phyloP scores from a whole-genome alignment of 2,329 filamentous ascomycete genomes.

The Xylariaceae sp. region DNA sequence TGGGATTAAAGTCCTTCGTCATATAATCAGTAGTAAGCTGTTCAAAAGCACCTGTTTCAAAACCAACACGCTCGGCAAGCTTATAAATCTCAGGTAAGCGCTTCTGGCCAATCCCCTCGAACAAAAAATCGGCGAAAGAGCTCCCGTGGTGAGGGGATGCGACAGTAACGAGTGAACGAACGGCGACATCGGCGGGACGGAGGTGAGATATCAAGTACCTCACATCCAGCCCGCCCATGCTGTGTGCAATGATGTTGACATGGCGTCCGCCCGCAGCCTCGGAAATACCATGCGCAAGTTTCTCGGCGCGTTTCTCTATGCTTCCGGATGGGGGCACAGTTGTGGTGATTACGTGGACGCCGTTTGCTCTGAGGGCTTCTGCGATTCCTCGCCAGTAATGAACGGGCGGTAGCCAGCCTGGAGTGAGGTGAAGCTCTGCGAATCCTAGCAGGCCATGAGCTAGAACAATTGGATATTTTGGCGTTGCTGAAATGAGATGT shows the following conservation, averaged over 20 bases:
- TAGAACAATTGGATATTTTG: constrained; percentile 57
- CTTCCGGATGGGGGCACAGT: constrained; percentile 55
- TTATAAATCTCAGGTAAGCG: constrained; percentile 51
- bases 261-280: constrained; percentile 42
- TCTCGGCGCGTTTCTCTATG: constrained; percentile 55
- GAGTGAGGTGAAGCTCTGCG: constrained; percentile 48
- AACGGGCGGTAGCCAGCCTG: constrained; percentile 47
- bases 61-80: constrained; percentile 44
- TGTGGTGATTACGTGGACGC: constrained; percentile 53
- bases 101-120: constrained; percentile 41
- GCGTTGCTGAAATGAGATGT: constrained; percentile 38
- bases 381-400: constrained; percentile 62
- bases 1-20: constrained; percentile 53
- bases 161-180: constrained; percentile 49
- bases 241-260: constrained; percentile 73
- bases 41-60: constrained; percentile 55
- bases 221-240: constrained; percentile 61
- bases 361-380: constrained; percentile 49
- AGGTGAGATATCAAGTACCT: constrained; percentile 59
- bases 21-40: constrained; percentile 58
- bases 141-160: constrained; percentile 52
- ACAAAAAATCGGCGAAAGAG: constrained; percentile 49
- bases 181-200: constrained; percentile 40
- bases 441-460: constrained; percentile 62
- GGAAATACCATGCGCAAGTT: constrained; percentile 51